Conservation (phyloP, 2,329 filamentous ascomycete genomes). For the Ophiocordyceps camponoti-rufipedis region DNA sequence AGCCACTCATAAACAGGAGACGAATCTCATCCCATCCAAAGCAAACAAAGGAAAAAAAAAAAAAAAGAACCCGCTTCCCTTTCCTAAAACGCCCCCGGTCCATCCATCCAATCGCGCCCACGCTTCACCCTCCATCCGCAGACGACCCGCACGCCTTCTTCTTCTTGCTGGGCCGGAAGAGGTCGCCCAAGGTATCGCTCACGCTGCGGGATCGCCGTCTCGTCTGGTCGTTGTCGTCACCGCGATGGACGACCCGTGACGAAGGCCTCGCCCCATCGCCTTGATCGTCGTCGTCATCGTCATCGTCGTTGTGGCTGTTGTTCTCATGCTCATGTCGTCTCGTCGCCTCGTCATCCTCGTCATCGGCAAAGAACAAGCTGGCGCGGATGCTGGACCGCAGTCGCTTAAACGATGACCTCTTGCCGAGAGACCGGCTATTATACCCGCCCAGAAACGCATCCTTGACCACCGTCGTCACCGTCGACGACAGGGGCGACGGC, state of each 20-base stretch:
- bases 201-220: slow-evolving; percentile 15
- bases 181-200: slow-evolving; percentile 21
- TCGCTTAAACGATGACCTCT: slow-evolving; percentile 25
- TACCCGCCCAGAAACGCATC: slow-evolving; percentile 32
- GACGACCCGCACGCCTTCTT: slow-evolving; percentile 5
- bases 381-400: slow-evolving; percentile 31
- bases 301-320: slow-evolving; percentile 3
- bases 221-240: not conserved
- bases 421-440: slow-evolving; percentile 16
- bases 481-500: slow-evolving; percentile 40
- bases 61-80: not conserved
- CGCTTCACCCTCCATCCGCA: too few relatives aligned
- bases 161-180: slow-evolving; percentile 17
- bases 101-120: too few relatives aligned
- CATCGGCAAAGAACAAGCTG: slow-evolving; percentile 34
- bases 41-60: not conserved
- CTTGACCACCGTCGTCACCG: slow-evolving; percentile 37
- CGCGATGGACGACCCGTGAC: not conserved
- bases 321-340: slow-evolving; percentile 5
- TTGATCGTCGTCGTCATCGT: not conserved
- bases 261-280: not conserved
- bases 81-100: not conserved
- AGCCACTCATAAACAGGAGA: too few relatives aligned
- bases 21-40: not conserved
- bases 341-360: slow-evolving; percentile 5